A percentile compares a stretch with the other conserved stretches of the same genome.
Evolutionary conservation across 495 filamentous ascomycete genomes (phyloP).

Genomic region (Podospora appendiculata): DNA sequence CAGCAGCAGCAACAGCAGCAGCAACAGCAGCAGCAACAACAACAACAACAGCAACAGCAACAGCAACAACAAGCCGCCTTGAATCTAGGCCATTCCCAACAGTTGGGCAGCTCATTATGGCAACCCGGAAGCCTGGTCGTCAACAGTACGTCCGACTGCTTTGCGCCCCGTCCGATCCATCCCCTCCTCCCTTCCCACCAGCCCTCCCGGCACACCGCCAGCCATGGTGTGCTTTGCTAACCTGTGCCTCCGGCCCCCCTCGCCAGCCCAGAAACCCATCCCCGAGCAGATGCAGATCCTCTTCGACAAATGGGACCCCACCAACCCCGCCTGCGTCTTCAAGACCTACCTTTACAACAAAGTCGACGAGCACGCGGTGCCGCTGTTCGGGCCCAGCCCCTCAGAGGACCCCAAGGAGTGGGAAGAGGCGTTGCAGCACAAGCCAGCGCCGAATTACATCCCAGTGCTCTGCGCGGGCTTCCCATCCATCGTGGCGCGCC

Average conservation of each 20-base stretch:
- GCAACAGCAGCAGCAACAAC: constrained; percentile 22
- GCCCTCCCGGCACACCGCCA: neutral
- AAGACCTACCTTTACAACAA: constrained; percentile 92
- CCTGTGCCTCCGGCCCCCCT: neutral
- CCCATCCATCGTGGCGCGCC: constrained; percentile 59
- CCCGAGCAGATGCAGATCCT: constrained; percentile 76
- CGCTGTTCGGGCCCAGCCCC: constrained; percentile 71
- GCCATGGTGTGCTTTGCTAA: constrained; percentile 7
- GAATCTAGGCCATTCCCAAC: neutral
- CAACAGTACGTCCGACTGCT: constrained; percentile 29
- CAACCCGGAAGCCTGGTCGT: constrained; percentile 34
- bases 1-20: constrained; percentile 20
- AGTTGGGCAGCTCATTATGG: constrained; percentile 29
- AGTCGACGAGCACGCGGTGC: constrained; percentile 67
- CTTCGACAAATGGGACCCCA: constrained; percentile 75
- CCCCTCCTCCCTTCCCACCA: neutral
- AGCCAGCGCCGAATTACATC: constrained; percentile 69
- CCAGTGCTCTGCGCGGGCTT: constrained; percentile 56
- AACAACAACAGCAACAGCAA: constrained; percentile 26
- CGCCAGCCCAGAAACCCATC: constrained; percentile 65
- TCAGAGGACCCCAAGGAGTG: constrained; percentile 78
- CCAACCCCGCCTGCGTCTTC: constrained; percentile 65
- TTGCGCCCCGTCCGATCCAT: neutral
- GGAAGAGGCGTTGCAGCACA: constrained; percentile 84
- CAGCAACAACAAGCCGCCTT: constrained; percentile 12